These are phyloP conservation scores for Fusarium penzigii DNA, from an alignment of 2,329 filamentous ascomycete species.

Conservation along the genomic window DNA sequence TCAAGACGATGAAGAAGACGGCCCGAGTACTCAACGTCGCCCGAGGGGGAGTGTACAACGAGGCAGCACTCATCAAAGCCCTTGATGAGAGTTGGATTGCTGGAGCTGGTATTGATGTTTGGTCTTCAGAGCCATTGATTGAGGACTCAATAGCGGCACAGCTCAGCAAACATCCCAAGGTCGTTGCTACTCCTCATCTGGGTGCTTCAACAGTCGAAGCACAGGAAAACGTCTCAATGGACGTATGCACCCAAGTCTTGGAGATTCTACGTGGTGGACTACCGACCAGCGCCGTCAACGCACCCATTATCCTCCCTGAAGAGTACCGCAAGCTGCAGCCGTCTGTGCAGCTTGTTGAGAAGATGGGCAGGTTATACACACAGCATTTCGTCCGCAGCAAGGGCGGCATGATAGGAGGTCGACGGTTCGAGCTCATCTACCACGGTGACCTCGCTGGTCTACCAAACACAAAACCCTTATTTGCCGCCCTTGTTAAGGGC, in stretches of 20 bases:
- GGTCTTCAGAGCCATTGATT: constrained; percentile 69
- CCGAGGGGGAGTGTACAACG: constrained; percentile 78
- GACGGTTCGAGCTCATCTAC: constrained; percentile 75
- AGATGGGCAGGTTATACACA: constrained; percentile 77
- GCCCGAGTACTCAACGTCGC: constrained; percentile 79
- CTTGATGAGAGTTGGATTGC: constrained; percentile 71
- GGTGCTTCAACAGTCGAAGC: constrained; percentile 81
- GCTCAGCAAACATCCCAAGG: constrained; percentile 68
- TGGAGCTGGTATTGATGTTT: constrained; percentile 79
- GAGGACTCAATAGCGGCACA: constrained; percentile 57
- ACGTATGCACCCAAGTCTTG: constrained; percentile 79
- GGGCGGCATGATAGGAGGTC: constrained; percentile 55
- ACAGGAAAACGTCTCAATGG: constrained; percentile 80
- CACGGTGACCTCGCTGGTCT: constrained; percentile 72
- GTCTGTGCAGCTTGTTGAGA: constrained; percentile 74
- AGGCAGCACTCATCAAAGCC: constrained; percentile 69
- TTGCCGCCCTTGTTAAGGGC: constrained; percentile 77
- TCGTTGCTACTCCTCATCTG: constrained; percentile 77
- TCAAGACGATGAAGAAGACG: constrained; percentile 71
- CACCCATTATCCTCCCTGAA: constrained; percentile 77
- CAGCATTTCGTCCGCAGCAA: constrained; percentile 63
- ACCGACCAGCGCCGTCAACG: constrained; percentile 77
- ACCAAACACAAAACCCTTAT: constrained; percentile 75
- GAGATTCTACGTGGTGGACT: constrained; percentile 72
- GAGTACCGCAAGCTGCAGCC: constrained; percentile 78